Evolutionary conservation across 768 basidiomycete genomes (phyloP).

Genomic region (Suillus hirtellus): DNA sequence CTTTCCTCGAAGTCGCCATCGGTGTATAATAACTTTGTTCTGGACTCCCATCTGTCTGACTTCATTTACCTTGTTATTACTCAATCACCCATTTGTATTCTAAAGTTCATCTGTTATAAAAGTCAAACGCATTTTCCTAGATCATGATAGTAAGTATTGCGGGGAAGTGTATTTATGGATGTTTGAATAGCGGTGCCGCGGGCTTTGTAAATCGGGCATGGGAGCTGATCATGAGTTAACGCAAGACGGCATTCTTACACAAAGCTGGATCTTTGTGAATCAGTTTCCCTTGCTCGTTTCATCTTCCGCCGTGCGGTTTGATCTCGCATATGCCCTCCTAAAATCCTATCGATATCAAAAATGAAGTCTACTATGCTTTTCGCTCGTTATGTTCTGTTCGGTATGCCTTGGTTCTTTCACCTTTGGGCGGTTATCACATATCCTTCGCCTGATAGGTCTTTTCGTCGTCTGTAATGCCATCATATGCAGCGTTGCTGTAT

Average conservation of each 20-base stretch:
- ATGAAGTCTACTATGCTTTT: constrained; percentile 50
- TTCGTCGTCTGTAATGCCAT: constrained; percentile 68
- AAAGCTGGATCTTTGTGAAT: constrained; percentile 33
- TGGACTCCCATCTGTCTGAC: constrained; percentile 6
- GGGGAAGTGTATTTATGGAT: neutral
- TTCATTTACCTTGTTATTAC: constrained; percentile 1
- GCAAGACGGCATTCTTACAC: constrained; percentile 17
- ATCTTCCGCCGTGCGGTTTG: constrained; percentile 35
- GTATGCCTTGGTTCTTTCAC: constrained; percentile 33
- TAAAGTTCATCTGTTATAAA: constrained; percentile 3
- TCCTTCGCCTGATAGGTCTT: constrained; percentile 40
- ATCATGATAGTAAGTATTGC: neutral
- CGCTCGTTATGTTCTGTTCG: constrained; percentile 61
- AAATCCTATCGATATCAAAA: constrained; percentile 19
- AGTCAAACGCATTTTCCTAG: constrained; percentile 3
- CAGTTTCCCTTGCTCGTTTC: neutral
- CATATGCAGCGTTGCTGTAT: constrained; percentile 63
- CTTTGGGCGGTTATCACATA: neutral
- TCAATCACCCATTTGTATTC: constrained; percentile 7
- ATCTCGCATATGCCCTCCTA: constrained; percentile 31
- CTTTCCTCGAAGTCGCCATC: neutral
- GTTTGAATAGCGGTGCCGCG: neutral
- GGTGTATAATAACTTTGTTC: constrained; percentile 5
- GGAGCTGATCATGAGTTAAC: constrained; percentile 1
- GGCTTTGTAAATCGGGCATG: neutral